Percentiles rank a stretch among this genome's conserved stretches.
Evolutionary conservation across 148 eudicot species (phyloP).

Genomic region (Arctostaphylos glauca): DNA sequence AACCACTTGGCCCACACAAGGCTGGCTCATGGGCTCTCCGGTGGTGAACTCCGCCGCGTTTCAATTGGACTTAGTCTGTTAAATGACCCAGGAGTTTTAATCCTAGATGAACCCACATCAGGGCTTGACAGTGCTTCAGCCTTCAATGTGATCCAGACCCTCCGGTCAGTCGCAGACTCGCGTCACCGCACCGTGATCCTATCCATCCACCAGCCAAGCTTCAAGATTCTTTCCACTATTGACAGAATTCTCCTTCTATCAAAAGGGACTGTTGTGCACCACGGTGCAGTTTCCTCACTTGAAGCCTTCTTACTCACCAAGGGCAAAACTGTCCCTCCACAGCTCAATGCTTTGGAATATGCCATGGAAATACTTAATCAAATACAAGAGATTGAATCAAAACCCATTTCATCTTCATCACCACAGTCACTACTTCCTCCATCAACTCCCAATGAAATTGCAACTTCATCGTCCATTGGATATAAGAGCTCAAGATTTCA

Average conservation of each 20-base stretch:
- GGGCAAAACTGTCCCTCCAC: conserved; percentile 77
- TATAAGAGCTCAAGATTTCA: conserved; percentile 79
- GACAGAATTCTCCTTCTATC: conserved; percentile 62
- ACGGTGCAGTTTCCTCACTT: conserved; percentile 73
- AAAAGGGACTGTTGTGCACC: conserved; percentile 76
- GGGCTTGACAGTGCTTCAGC: conserved; percentile 85
- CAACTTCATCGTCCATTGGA: conserved; percentile 19
- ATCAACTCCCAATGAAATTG: conserved; percentile 7
- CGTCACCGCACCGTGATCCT: conserved; percentile 61
- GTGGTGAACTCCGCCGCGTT: conserved; percentile 82
- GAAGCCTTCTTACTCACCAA: conserved; percentile 39
- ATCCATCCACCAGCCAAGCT: conserved; percentile 88
- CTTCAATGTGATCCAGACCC: conserved; percentile 60
- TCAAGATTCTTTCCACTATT: conserved; percentile 72
- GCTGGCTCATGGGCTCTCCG: conserved; percentile 53
- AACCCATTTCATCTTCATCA: neutral
- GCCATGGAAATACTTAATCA: conserved; percentile 80
- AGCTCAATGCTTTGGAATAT: conserved; percentile 80
- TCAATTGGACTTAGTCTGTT: conserved; percentile 79
- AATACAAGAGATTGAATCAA: conserved; percentile 27
- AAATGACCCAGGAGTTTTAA: conserved; percentile 69
- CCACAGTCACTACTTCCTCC: conserved; percentile 8
- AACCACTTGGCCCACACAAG: conserved; percentile 52
- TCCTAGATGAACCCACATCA: conserved; percentile 91
- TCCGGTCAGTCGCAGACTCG: conserved; percentile 44